A percentile compares a stretch with the other conserved stretches of the same genome.
phyloP scores from a whole-genome alignment of 2,329 filamentous ascomycete genomes.

The Penicillium brevicompactum region DNA sequence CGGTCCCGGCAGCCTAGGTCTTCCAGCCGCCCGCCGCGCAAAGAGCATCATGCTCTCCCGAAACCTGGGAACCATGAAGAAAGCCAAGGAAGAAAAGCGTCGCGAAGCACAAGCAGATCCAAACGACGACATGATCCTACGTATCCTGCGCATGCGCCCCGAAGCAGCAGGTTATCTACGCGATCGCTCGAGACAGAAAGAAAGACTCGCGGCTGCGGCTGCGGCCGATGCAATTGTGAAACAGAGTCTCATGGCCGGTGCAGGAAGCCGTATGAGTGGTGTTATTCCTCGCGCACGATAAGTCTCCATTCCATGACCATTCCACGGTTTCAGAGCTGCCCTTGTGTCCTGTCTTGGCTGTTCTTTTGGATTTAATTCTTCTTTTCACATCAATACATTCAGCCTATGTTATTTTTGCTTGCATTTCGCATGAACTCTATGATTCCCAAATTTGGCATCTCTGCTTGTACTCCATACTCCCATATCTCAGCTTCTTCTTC shows the following conservation, averaged over 20 bases:
- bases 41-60: constrained; percentile 88
- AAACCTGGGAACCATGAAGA: constrained; percentile 93
- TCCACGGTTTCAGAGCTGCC: no score
- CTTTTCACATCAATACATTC: neutral
- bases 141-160: constrained; percentile 91
- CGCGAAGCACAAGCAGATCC: constrained; percentile 95
- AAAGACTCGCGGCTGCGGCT: constrained; percentile 83
- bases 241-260: constrained; percentile 74
- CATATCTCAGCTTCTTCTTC: neutral
- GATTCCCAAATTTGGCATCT: constrained; percentile 16
- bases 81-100: constrained; percentile 92
- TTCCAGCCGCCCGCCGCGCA: constrained; percentile 52
- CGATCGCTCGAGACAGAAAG: constrained; percentile 90
- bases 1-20: constrained; percentile 49
- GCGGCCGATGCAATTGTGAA: constrained; percentile 93
- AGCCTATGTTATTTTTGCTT: neutral
- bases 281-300: constrained; percentile 36
- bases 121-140: constrained; percentile 95
- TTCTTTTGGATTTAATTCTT: constrained; percentile 1
- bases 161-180: constrained; percentile 86
- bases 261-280: constrained; percentile 55
- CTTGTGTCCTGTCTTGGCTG: neutral
- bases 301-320: constrained; percentile 4
- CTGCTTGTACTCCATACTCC: constrained; percentile 1
- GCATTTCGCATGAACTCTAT: constrained; percentile 10